Conservation (phyloP, 805 yeast genomes). For the Wickerhamomyces bovis region DNA sequence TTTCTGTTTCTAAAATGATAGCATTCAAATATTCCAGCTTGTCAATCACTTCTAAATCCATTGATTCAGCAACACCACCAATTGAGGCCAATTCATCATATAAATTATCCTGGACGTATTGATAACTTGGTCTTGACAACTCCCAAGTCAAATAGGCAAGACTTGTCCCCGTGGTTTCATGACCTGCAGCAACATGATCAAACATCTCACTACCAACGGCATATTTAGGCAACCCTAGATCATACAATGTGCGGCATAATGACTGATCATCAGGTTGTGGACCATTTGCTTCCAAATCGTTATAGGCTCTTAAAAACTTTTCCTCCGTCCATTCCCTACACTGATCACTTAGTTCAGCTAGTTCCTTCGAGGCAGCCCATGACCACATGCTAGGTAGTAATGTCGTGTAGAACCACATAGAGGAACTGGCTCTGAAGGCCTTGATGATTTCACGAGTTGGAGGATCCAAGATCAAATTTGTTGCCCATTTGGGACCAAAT, state of each 20-base stretch:
- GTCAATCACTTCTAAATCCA: slow-evolving; percentile 38
- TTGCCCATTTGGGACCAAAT: slow-evolving; percentile 45
- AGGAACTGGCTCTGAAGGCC: slow-evolving; percentile 42
- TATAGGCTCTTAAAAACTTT: slow-evolving; percentile 23
- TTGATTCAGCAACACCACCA: slow-evolving; percentile 28
- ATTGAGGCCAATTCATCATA: slow-evolving; percentile 37
- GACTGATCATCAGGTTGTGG: slow-evolving; percentile 12
- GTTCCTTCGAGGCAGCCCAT: slow-evolving; percentile 32
- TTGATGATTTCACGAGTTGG: slow-evolving; percentile 38
- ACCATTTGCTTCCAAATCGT: slow-evolving; percentile 15
- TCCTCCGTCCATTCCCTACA: slow-evolving; percentile 41
- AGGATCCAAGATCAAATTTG: slow-evolving; percentile 36
- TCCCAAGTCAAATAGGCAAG: slow-evolving; percentile 54
- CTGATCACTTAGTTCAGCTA: slow-evolving; percentile 30
- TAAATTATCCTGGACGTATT: slow-evolving; percentile 40
- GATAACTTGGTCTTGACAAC: slow-evolving; percentile 44
- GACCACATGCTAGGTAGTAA: slow-evolving; percentile 48
- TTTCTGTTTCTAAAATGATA: slow-evolving; percentile 50
- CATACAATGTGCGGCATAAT: slow-evolving; percentile 18
- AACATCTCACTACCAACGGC: slow-evolving; percentile 42
- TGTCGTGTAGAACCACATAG: slow-evolving; percentile 64
- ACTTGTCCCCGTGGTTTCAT: slow-evolving; percentile 68
- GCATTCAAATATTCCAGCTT: slow-evolving; percentile 54
- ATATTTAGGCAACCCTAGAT: slow-evolving; percentile 20
- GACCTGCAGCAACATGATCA: slow-evolving; percentile 74